Base-by-base conservation (phyloP, 2,329 filamentous ascomycete species). In the Penicillium aurantiogriseum region DNA sequence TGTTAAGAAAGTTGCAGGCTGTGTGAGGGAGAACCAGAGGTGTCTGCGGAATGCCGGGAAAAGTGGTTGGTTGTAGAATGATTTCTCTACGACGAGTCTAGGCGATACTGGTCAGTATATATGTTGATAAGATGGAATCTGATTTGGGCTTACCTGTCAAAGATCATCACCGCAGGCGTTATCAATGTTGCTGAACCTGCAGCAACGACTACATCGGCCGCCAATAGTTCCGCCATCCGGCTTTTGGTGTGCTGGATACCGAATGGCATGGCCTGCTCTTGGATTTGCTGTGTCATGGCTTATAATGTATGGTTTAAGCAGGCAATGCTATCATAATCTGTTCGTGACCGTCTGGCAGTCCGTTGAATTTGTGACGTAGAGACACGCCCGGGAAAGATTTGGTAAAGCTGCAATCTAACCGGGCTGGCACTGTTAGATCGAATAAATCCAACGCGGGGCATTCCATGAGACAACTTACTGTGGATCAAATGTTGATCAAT, bases 151-250 rank as follows among this genome's bases (percentile, higher is more conserved):
- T 77, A 91, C 88, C 88, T 84, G 74, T 95, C 91, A 73, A 96
- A 92, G 67, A 92, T 88, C 61, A 88, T 88, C 63, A 95, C 91
- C 35, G 93, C 72, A 0, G 91, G 91, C 49, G 91, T 89, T 40
- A 95, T 86, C 59, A 92, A 78, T 2, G 82, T 82, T 6, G 88
- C 89, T 31, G 91, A 90, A 51, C 84, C 82, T 4, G 83, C 81
- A 4, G 90, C 91, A 68, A 87, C 85, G 29, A 83, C 70, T 10
- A 82, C 75, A 76, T 95, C 91, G 27, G 85, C 83, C 49, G 80
- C 83, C 17, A 93, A 70, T 25, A 68, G 60, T 55, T 74, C 73
- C 10, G 67, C 67, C 50, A 75, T 58, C 51, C 72, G 71, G 64
- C 71, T 74, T 35, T 69, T 68, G 61, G 69, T 73, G 9, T 71